Evolutionary conservation across 2,329 filamentous ascomycete species (phyloP).

Genomic region (Fonsecaea pugnacius): DNA sequence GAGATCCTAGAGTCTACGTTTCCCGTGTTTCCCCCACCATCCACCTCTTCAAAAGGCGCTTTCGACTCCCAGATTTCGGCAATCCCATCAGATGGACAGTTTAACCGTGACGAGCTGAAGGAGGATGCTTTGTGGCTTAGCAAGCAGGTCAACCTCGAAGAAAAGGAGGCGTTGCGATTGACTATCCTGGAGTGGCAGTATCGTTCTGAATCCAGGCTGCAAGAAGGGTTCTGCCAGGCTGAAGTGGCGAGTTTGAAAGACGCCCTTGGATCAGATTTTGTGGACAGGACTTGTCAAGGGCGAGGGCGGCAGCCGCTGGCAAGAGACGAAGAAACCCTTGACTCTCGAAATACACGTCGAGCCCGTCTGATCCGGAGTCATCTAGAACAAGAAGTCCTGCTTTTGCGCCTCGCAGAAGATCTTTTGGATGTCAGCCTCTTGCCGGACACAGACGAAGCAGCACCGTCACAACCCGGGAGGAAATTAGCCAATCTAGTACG

Average conservation of each 20-base stretch:
- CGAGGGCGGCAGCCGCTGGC: conserved; percentile 24
- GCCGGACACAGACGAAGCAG: conserved; percentile 8
- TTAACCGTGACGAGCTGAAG: conserved; percentile 79
- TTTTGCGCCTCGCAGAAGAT: conserved; percentile 27
- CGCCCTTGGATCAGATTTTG: conserved; percentile 68
- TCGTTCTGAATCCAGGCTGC: conserved; percentile 72
- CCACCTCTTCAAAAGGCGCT: conserved; percentile 60
- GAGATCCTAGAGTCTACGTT: conserved; percentile 25
- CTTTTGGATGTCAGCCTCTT: conserved; percentile 23
- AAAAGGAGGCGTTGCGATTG: conserved; percentile 79
- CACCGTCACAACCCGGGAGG: conserved; percentile 4
- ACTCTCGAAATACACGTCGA: conserved; percentile 65
- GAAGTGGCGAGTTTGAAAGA: conserved; percentile 77
- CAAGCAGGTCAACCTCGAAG: conserved; percentile 74
- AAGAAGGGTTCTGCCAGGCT: conserved; percentile 73
- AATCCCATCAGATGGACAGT: conserved; percentile 70
- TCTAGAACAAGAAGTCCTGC: conserved; percentile 48
- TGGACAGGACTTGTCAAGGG: conserved; percentile 59
- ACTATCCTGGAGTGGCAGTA: conserved; percentile 83
- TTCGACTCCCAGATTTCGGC: conserved; percentile 86
- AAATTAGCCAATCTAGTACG: neutral
- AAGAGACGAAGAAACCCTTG: conserved; percentile 54
- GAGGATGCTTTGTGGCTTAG: conserved; percentile 85
- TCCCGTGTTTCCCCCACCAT: conserved; percentile 25
- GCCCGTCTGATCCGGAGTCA: conserved; percentile 73